Conservation (phyloP, 495 filamentous ascomycete genomes). For the Glonium stellatum region DNA sequence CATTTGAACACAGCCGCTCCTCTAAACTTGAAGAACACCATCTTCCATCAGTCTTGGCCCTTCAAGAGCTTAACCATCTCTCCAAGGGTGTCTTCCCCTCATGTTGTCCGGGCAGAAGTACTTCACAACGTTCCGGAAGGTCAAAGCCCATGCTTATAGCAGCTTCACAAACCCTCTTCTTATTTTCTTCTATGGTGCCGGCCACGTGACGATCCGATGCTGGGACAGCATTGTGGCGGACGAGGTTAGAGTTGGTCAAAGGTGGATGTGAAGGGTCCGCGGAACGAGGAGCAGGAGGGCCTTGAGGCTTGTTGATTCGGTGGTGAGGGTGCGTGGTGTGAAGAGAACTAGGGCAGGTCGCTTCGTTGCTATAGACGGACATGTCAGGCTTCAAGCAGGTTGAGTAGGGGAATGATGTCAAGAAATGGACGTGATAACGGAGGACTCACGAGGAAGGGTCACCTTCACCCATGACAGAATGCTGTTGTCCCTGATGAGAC, state of each 20-base stretch:
- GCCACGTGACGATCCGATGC: not conserved
- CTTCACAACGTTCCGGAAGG: not conserved
- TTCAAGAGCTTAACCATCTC: not conserved
- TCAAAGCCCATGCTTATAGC: not conserved
- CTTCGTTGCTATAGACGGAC: not conserved
- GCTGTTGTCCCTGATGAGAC: not conserved
- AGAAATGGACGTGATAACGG: too few relatives aligned
- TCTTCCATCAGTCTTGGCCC: not conserved
- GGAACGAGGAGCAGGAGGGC: not conserved
- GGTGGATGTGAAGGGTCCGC: not conserved
- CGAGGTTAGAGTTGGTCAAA: not conserved
- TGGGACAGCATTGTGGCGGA: not conserved
- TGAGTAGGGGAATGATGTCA: too few relatives aligned
- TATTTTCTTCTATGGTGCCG: not conserved
- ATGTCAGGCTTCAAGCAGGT: too few relatives aligned
- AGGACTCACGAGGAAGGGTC: too few relatives aligned
- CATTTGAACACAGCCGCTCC: too few relatives aligned
- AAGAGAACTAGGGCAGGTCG: not conserved
- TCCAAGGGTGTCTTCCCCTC: not conserved
- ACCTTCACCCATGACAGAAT: too few relatives aligned
- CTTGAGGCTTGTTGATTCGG: not conserved
- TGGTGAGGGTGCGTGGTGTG: not conserved
- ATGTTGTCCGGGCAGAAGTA: not conserved
- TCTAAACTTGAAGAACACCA: too few relatives aligned
- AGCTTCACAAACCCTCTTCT: not conserved